phyloP scores from a whole-genome alignment of 257 asterid genomes.

The Paraleonurus japonicus region DNA sequence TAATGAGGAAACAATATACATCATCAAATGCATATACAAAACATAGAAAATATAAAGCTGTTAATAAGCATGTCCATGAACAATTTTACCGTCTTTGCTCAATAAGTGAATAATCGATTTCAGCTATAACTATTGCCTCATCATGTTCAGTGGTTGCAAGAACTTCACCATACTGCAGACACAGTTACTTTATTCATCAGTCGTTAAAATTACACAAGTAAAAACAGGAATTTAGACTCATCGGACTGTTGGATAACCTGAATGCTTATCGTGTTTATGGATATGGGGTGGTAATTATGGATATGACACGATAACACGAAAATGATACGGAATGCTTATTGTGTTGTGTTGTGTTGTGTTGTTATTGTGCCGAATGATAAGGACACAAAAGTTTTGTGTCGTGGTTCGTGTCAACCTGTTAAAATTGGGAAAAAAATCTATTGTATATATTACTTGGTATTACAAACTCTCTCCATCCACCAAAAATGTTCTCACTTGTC shows the following conservation, averaged over 20 bases:
- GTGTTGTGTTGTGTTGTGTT: no score
- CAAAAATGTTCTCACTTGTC: no score
- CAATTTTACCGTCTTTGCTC: conserved; percentile 72
- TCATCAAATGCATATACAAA: conserved; percentile 1
- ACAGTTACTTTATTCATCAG: conserved; percentile 27
- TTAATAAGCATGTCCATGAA: conserved; percentile 11
- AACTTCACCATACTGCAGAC: conserved; percentile 85
- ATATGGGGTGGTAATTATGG: no score
- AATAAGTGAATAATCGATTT: conserved; percentile 74
- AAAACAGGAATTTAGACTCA: conserved; percentile 3
- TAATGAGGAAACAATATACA: background rate
- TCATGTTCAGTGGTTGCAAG: conserved; percentile 91
- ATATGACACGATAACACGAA: no score
- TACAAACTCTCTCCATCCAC: no score
- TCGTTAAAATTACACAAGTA: conserved; percentile 6
- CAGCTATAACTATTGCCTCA: conserved; percentile 64
- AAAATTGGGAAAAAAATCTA: no score
- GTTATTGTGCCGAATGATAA: no score
- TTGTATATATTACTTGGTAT: no score
- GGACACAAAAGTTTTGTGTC: no score
- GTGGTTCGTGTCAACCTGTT: no score
- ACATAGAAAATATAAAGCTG: background rate
- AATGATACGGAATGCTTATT: no score
- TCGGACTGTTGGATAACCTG: background rate
- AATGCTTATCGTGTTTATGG: no score